phyloP scores from a whole-genome alignment of 2,329 filamentous ascomycete species.

The Pseudodiploospora longispora region DNA sequence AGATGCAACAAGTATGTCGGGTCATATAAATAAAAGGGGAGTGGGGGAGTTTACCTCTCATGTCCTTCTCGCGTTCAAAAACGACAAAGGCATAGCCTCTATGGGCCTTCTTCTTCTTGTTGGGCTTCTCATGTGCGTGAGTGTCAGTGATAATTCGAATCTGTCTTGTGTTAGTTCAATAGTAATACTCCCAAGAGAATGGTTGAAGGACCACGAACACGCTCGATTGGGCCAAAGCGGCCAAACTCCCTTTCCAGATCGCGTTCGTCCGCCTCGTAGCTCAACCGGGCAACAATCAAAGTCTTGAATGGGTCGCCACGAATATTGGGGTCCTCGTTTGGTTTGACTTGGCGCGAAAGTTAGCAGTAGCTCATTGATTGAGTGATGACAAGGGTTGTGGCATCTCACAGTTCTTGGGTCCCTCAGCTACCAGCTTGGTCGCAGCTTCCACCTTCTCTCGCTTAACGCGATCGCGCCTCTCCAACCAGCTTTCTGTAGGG shows the following conservation, averaged over 20 bases:
- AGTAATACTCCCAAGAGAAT: not conserved
- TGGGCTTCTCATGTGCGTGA: conserved; percentile 57
- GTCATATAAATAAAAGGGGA: conserved; percentile 4
- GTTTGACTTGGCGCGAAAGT: conserved; percentile 54
- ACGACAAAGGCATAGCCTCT: conserved; percentile 94
- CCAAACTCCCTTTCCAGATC: conserved; percentile 92
- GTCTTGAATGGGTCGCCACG: conserved; percentile 93
- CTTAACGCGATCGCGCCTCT: conserved; percentile 77
- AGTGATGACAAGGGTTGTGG: not conserved
- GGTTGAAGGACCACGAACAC: conserved; percentile 45
- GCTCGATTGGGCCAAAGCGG: conserved; percentile 87
- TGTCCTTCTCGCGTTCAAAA: conserved; percentile 94
- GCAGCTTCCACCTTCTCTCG: conserved; percentile 66
- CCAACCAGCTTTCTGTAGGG: conserved; percentile 87
- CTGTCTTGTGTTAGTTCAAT: conserved; percentile 32
- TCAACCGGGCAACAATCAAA: conserved; percentile 81
- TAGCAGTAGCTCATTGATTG: conserved; percentile 6
- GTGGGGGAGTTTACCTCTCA: conserved; percentile 76
- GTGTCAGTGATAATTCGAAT: conserved; percentile 82
- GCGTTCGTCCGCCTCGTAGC: conserved; percentile 80
- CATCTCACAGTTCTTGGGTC: conserved; percentile 52
- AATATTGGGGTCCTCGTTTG: conserved; percentile 76
- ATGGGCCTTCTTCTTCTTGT: conserved; percentile 74
- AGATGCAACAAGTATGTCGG: conserved; percentile 3
- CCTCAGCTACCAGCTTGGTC: conserved; percentile 56